Evolutionary conservation across 192 early-diverging fungal genomes (phyloP).

Genomic region (Backusella westeae): DNA sequence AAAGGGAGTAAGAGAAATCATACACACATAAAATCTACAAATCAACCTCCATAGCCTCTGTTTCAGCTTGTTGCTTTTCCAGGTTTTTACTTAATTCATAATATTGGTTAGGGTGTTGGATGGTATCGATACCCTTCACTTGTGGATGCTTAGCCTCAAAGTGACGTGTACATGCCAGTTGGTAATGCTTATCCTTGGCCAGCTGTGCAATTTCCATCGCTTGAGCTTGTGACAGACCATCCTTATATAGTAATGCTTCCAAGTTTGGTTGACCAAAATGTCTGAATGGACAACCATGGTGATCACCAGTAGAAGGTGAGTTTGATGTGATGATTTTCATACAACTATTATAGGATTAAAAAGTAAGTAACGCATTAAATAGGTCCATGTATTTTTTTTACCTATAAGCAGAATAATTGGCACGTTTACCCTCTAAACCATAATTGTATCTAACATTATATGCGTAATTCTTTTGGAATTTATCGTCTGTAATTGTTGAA

Average conservation of each 20-base stretch:
- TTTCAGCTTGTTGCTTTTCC: not conserved
- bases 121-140: constrained; percentile 55
- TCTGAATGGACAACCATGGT: constrained; percentile 96
- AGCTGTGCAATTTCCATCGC: constrained; percentile 64
- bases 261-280: constrained; percentile 72
- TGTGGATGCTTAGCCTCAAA: constrained; percentile 68
- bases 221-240: constrained; percentile 60
- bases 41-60: constrained; percentile 2
- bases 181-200: constrained; percentile 76
- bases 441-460: constrained; percentile 98
- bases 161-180: constrained; percentile 90
- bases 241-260: constrained; percentile 51
- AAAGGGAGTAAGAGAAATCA: not conserved
- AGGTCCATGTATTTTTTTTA: constrained; percentile 18
- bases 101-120: constrained; percentile 94
- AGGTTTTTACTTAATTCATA: constrained; percentile 57
- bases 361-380: not conserved
- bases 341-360: constrained; percentile 50
- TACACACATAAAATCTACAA: not conserved
- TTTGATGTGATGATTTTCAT: constrained; percentile 81
- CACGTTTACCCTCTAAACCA: constrained; percentile 88
- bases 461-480: constrained; percentile 91
- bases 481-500: constrained; percentile 73
- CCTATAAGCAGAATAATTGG: constrained; percentile 74
- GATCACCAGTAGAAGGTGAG: constrained; percentile 77